Evolutionary conservation across 306 rosid genomes (phyloP), one percentile per base, ranked within the genome.

Genomic region (Rosa lucieae): DNA sequence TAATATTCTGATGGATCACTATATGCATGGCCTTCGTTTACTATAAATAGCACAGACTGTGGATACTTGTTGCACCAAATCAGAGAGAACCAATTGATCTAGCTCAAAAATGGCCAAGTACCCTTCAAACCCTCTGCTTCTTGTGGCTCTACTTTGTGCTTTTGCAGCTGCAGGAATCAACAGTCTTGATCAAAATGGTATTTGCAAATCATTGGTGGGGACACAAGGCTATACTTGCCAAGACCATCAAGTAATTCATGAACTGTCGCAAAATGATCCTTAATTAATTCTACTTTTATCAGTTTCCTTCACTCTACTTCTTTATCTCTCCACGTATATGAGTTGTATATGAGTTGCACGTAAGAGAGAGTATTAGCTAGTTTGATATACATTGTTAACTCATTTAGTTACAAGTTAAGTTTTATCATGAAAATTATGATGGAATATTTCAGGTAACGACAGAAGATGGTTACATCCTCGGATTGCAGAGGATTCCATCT

Each of bases 381-480:
- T 1, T 66, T 15, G 70, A 17, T 66, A 17, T 66, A 51, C 47
- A 10, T 7, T 11, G 1, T 35, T 18, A 5, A 3, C 23, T 4
- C 12, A 39, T 73, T 73, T 21, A 9, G 0, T n/a, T 40, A 11
- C 13, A 0, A 3, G 1, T 10, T 8, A 1, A 14, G 10, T 3
- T 20, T 52, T 18, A 40, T 32, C 29, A n/a, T 73, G 20, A 11
- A 73, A 21, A 13, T 37, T 72, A 11, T 53, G 29, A 46, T 82
- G 47, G 70, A 56, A 44, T 18, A 5, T 79, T 77, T 81, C 55
- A 92, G 93, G 89, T 92, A 78, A 85, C 89, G 39, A 86, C 95
- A 72, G 56, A 74, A 69, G 95, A 90, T 80, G 95, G 95, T 17
- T 92, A 90, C 70, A 68, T 92, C 78, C 91, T 90, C 3, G 85